Evolutionary conservation across 306 rosid genomes (phyloP).

Genomic region (Benincasa hispida): DNA sequence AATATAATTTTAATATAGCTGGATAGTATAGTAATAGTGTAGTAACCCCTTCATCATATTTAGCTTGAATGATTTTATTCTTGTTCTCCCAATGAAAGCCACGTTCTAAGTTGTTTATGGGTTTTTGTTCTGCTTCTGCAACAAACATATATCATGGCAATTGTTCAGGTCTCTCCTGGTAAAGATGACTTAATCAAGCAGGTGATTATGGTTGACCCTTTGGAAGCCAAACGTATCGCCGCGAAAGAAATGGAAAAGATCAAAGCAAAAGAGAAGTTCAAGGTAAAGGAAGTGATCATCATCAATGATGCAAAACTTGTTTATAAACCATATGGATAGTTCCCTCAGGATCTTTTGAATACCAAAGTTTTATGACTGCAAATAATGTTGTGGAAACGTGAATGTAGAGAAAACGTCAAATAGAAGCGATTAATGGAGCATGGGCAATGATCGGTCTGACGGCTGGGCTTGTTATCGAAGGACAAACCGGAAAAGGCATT

Average conservation of each 20-base stretch:
- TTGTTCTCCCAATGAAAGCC: not conserved
- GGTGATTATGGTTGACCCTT: conserved; percentile 90
- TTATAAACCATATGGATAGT: not conserved
- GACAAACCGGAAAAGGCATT: conserved; percentile 70
- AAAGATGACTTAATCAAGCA: conserved; percentile 29
- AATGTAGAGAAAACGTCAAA: conserved; percentile 60
- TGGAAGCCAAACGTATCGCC: conserved; percentile 86
- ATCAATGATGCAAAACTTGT: not conserved
- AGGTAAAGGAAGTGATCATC: conserved; percentile 29
- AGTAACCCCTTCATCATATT: not conserved
- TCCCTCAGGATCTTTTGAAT: not conserved
- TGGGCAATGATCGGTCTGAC: conserved; percentile 98
- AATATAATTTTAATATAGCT: not conserved
- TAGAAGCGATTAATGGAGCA: conserved; percentile 91
- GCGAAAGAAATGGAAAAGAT: conserved; percentile 74
- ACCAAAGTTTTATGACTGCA: too few relatives aligned
- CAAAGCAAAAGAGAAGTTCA: conserved; percentile 61
- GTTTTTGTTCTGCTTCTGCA: not conserved
- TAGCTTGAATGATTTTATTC: not conserved
- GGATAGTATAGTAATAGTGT: not conserved
- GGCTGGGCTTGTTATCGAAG: conserved; percentile 70
- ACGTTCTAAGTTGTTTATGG: not conserved
- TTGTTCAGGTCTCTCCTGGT: conserved; percentile 44
- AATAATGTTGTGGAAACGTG: conserved; percentile 6
- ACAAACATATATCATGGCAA: conserved; percentile 11